A percentile compares a stretch with the other conserved stretches of the same genome.
These are phyloP conservation scores for Talaromyces sp. DNA, from an alignment of 2,329 filamentous ascomycete species.

Conservation along the genomic window DNA sequence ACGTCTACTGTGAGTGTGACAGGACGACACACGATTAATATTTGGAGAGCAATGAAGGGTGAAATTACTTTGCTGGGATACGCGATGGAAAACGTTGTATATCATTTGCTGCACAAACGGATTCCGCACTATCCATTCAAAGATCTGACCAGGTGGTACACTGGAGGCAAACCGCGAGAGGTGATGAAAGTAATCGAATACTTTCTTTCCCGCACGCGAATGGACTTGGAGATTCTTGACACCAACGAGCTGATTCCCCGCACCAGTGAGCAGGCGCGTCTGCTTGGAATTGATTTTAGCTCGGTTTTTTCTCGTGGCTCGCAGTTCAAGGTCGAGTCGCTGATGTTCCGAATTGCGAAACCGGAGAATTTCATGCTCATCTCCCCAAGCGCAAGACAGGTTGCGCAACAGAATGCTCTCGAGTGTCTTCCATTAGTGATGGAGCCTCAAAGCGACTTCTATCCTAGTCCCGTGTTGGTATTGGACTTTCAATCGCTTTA, in stretches of 20 bases:
- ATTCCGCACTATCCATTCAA: constrained; percentile 81
- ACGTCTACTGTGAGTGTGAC: constrained; percentile 90
- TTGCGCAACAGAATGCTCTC: constrained; percentile 86
- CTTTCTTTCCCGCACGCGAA: constrained; percentile 65
- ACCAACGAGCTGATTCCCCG: constrained; percentile 81
- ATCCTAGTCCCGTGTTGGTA: constrained; percentile 80
- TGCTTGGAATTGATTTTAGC: constrained; percentile 93
- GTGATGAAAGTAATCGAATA: constrained; percentile 71
- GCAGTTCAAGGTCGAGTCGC: constrained; percentile 96
- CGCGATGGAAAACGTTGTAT: constrained; percentile 91
- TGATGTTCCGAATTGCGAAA: constrained; percentile 98
- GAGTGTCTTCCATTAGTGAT: constrained; percentile 94
- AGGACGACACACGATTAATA: constrained; percentile 91
- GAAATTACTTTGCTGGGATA: constrained; percentile 90
- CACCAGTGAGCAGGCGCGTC: constrained; percentile 87
- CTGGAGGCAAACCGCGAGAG: constrained; percentile 60
- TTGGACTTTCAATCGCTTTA: constrained; percentile 96
- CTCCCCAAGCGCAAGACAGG: constrained; percentile 85
- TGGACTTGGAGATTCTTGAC: constrained; percentile 87
- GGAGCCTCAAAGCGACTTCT: constrained; percentile 94
- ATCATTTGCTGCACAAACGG: constrained; percentile 79
- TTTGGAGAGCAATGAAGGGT: constrained; percentile 93
- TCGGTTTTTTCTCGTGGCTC: constrained; percentile 92
- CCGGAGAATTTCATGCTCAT: constrained; percentile 89
- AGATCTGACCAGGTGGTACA: constrained; percentile 78